phyloP scores from a whole-genome alignment of 1,284 basidiomycete species.

The Termitomyces sp. region DNA sequence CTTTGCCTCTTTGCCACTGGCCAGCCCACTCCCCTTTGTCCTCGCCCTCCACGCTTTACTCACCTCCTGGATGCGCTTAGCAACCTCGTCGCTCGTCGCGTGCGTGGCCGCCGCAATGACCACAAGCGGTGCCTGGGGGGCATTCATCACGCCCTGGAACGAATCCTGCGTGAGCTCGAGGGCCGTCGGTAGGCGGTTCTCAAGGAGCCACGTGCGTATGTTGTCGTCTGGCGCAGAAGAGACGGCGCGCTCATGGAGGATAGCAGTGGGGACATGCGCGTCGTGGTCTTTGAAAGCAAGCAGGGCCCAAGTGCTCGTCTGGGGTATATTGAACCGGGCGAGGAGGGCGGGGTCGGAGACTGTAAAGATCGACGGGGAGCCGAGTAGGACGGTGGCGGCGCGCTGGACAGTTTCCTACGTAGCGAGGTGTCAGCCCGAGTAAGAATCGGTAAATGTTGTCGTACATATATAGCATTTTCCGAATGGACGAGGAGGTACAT shows the following conservation, averaged over 20 bases:
- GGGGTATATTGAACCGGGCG: slow-evolving; percentile 47
- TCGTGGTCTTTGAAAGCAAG: slow-evolving; percentile 76
- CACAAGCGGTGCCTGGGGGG: slow-evolving; percentile 66
- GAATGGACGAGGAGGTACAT: slow-evolving; percentile 73
- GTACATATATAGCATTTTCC: slow-evolving; percentile 40
- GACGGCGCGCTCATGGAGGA: slow-evolving; percentile 28
- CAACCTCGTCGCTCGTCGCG: slow-evolving; percentile 37
- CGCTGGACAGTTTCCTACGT: slow-evolving; percentile 34
- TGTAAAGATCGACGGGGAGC: slow-evolving; percentile 62
- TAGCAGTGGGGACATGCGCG: slow-evolving; percentile 33
- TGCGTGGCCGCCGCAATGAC: slow-evolving; percentile 59
- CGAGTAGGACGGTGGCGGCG: slow-evolving; percentile 50
- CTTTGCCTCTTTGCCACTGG: slow-evolving; percentile 45
- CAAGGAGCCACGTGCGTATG: slow-evolving; percentile 50
- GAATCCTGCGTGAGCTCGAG: slow-evolving; percentile 69
- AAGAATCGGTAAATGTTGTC: slow-evolving; percentile 18
- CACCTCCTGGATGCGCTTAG: slow-evolving; percentile 47
- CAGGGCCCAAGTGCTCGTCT: slow-evolving; percentile 50
- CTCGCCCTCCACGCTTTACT: slow-evolving; percentile 61
- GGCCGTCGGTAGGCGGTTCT: slow-evolving; percentile 66
- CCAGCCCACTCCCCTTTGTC: slow-evolving; percentile 34
- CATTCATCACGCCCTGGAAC: slow-evolving; percentile 81
- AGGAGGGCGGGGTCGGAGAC: slow-evolving; percentile 50
- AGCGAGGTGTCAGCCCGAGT: neutral
- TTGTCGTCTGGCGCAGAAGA: slow-evolving; percentile 22